Evolutionary conservation across 257 asterid genomes (phyloP).

Genomic region (Jacaranda copaia): DNA sequence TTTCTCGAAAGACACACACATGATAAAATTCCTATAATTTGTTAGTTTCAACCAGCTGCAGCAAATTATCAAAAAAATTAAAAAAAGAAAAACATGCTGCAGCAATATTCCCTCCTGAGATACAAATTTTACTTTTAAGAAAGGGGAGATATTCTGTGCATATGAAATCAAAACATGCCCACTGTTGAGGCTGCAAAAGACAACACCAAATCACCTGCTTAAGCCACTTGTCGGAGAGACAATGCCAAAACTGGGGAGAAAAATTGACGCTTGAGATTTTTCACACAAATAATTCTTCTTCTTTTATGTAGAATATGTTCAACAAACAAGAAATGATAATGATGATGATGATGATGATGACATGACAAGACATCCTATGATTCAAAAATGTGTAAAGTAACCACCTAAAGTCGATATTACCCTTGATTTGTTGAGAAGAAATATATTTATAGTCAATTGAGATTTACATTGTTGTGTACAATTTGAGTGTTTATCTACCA

Average conservation of each 20-base stretch:
- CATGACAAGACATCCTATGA: no score
- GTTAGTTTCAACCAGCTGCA: conserved; percentile 29
- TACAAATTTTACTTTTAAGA: conserved; percentile 41
- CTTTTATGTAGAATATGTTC: neutral
- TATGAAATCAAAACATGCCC: conserved; percentile 39
- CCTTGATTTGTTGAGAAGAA: neutral
- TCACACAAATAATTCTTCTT: neutral
- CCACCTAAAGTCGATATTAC: neutral
- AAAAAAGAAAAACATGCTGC: neutral
- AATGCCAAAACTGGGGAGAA: neutral
- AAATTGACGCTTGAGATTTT: conserved; percentile 7
- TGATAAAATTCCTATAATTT: conserved; percentile 22
- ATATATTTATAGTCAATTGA: neutral
- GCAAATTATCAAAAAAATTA: no score
- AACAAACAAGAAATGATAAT: neutral
- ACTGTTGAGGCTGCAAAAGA: conserved; percentile 24
- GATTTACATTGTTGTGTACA: conserved; percentile 11
- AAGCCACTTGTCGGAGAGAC: conserved; percentile 31
- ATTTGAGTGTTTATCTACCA: neutral
- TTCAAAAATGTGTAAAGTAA: no score
- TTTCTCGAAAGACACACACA: neutral
- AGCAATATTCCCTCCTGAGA: conserved; percentile 34
- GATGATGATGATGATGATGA: no score
- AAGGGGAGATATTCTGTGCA: conserved; percentile 26
- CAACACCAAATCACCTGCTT: conserved; percentile 26